phyloP scores from a whole-genome alignment of 352 stramenopile genomes.

The Globisporangium cylindrosporum region DNA sequence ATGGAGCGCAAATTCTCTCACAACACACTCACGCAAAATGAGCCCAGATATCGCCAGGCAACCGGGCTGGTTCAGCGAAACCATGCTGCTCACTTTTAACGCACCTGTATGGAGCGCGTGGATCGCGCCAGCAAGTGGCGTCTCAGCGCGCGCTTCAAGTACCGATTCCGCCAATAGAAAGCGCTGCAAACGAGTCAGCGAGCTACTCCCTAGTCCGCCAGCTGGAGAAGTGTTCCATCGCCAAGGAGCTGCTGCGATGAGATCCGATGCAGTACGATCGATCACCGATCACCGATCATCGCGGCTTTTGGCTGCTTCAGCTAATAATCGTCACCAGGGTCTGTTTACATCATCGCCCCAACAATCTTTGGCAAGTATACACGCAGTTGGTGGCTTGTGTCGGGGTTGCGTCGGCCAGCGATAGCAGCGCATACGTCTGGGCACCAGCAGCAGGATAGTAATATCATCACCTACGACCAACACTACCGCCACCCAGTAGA shows the following conservation, averaged over 20 bases:
- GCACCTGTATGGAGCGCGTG: background rate
- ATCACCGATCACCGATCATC: background rate
- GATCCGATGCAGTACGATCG: background rate
- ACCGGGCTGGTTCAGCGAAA: slow-evolving; percentile 13
- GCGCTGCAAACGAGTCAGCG: background rate
- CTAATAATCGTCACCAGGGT: background rate
- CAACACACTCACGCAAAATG: background rate
- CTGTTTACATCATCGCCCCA: slow-evolving; percentile 1
- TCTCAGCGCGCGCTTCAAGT: slow-evolving; percentile 4
- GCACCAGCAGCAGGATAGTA: background rate
- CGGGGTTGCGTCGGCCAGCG: too few species aligned
- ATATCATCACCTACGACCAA: too few species aligned
- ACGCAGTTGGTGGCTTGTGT: too few species aligned
- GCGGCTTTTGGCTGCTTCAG: background rate
- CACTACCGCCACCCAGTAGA: too few species aligned
- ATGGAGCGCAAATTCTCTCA: slow-evolving; percentile 3
- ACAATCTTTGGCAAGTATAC: background rate
- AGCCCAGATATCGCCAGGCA: slow-evolving; percentile 15
- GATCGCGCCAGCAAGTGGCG: background rate
- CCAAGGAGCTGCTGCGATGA: background rate
- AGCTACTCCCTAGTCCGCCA: background rate
- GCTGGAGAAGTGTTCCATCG: slow-evolving; percentile 9
- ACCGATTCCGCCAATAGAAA: background rate
- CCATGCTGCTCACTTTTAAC: background rate
- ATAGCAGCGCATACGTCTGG: too few species aligned